Evolutionary conservation across 176 grass and related monocot genomes (phyloP).

Genomic region (Neostapfia colusana): DNA sequence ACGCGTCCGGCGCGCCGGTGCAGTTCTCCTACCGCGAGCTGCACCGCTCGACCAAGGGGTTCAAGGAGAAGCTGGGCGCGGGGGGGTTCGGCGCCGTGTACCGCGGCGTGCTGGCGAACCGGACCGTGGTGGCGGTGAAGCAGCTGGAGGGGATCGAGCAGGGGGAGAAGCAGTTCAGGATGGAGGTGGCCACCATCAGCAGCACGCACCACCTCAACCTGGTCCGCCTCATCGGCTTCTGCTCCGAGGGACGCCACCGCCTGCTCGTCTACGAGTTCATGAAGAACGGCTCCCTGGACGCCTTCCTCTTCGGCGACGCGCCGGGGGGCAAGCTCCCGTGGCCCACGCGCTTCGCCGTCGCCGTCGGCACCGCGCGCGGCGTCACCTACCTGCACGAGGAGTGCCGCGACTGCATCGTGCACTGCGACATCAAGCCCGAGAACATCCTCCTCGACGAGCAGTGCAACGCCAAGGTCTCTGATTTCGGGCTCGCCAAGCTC

Average conservation of each 20-base stretch:
- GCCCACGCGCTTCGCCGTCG: slow-evolving; percentile 65
- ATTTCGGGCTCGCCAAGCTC: slow-evolving; percentile 93
- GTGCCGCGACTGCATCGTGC: slow-evolving; percentile 96
- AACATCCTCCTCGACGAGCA: slow-evolving; percentile 95
- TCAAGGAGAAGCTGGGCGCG: slow-evolving; percentile 84
- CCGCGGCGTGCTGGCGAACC: slow-evolving; percentile 78
- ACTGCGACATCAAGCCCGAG: slow-evolving; percentile 98
- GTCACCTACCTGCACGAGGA: slow-evolving; percentile 98
- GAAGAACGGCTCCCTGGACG: slow-evolving; percentile 87
- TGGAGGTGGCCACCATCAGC: slow-evolving; percentile 99
- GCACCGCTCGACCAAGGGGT: slow-evolving; percentile 70
- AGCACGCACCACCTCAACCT: slow-evolving; percentile 98
- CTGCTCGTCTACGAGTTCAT: slow-evolving; percentile 98
- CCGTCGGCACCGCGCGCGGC: slow-evolving; percentile 78
- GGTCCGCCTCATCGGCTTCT: slow-evolving; percentile 89
- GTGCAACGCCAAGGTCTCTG: slow-evolving; percentile 87
- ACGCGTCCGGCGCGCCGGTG: slow-evolving; percentile 89
- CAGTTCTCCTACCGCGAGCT: slow-evolving; percentile 88
- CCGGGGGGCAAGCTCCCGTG: slow-evolving; percentile 49
- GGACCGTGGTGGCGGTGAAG: slow-evolving; percentile 77
- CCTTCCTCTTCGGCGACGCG: slow-evolving; percentile 64
- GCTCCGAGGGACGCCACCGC: slow-evolving; percentile 91
- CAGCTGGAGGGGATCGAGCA: slow-evolving; percentile 97
- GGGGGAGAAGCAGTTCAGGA: slow-evolving; percentile 98
- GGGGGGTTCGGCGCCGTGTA: slow-evolving; percentile 94